Conservation (phyloP, 106 monocot genomes). For the Dendrobium officinale region DNA sequence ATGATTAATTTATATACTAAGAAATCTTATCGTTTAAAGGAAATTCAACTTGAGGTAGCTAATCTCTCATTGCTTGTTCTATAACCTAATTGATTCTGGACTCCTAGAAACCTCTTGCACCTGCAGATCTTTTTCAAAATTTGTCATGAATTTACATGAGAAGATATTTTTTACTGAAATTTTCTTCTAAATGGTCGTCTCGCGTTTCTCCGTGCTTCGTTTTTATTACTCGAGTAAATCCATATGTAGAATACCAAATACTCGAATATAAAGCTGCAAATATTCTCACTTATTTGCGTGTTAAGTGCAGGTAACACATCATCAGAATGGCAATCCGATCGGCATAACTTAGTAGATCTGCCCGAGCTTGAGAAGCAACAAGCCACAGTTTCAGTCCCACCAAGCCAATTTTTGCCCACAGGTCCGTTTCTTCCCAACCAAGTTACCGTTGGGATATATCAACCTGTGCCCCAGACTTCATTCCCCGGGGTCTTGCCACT, state of each 20-base stretch:
- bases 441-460: conserved; percentile 29
- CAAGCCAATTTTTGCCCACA: conserved; percentile 29
- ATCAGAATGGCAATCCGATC: conserved; percentile 23
- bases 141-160: not conserved
- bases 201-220: not conserved
- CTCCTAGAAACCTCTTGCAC: not conserved
- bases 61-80: not conserved
- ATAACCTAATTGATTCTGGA: not conserved
- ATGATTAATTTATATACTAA: too few species aligned
- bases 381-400: conserved; percentile 7
- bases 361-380: conserved; percentile 24
- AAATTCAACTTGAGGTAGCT: not conserved
- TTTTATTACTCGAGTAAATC: not conserved
- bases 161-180: not conserved
- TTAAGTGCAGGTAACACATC: conserved; percentile 22
- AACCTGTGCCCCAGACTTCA: conserved; percentile 19
- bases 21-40: too few species aligned
- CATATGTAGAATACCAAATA: not conserved
- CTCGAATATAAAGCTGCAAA: not conserved
- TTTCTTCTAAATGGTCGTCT: too few species aligned
- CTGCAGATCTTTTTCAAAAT: not conserved
- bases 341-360: conserved; percentile 17
- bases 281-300: not conserved
- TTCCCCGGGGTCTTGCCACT: conserved; percentile 37
- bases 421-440: conserved; percentile 20